Base-by-base conservation (phyloP, 2,329 filamentous ascomycete genomes). In the Cercospora nicotianae region DNA sequence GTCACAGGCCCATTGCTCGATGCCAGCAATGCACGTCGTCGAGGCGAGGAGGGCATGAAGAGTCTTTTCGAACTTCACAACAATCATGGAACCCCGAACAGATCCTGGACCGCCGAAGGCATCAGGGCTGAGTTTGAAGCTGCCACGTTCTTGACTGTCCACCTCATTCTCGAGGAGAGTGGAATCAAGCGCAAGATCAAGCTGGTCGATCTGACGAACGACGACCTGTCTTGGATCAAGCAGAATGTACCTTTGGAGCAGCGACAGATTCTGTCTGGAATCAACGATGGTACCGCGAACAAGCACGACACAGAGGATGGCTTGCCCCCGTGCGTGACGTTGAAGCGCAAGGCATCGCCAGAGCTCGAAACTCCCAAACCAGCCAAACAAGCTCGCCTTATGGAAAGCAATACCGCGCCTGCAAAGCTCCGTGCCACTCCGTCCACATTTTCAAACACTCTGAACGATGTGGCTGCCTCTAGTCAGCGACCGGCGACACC, bases 1-100 rank as follows among this genome's bases (percentile, higher is more conserved):
- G 68, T 74, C 7, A 31, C 51, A 13, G 62, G 64, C 8, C 74
- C 72, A 4, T 55, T 75, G 5, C 59, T 65, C 31, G 64, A 74
- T 53, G 68, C 70, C 5, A 39, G 60, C 10, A 63, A 71, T 31
- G 69, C 72, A 3, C 33, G 13, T 8, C 42, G 63, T 7, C 55
- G 66, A 10, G 73, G 68, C 2, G 67, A 71, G 20, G 65, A 67
- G 55, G 69, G 72, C 7, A 71, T 74, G 67, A 60, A 33, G 26
- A 31, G 18, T 7, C 63, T 60, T 39, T 68, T 68, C n/a, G 51
- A 63, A 53, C 39, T 48, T 6, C 66, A 66, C 64, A 65, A 55
- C 12, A 10, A 62, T 4, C 53, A 53, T 33, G 60, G 63, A 48
- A 68, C 60, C 20, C 60, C 63, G n/a, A 63, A 20, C 8, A 18